Percentiles rank a stretch among this genome's conserved stretches.
Conservation (phyloP, 768 basidiomycete species). For the Nidularia pulvinata region DNA sequence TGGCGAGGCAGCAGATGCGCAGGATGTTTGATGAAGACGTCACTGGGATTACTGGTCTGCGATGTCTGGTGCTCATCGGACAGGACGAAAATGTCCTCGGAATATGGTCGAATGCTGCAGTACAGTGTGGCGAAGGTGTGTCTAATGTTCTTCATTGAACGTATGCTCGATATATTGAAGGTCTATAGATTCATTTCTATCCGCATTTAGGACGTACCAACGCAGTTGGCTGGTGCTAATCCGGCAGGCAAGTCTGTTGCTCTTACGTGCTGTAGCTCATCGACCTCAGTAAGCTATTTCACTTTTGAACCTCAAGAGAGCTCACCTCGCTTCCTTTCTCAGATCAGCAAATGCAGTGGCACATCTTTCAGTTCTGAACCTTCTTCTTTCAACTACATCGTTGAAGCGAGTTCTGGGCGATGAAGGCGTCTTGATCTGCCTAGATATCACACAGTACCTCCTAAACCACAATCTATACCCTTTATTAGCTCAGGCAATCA, state of each 20-base stretch:
- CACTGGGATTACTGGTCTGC: slow-evolving; percentile 51
- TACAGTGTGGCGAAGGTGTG: slow-evolving; percentile 24
- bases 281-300: slow-evolving; percentile 43
- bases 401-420: slow-evolving; percentile 22
- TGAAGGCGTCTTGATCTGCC: slow-evolving; percentile 24
- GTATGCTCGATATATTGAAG: neutral
- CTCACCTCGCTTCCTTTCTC: neutral
- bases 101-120: slow-evolving; percentile 41
- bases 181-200: slow-evolving; percentile 3
- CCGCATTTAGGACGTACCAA: slow-evolving; percentile 4
- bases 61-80: slow-evolving; percentile 67
- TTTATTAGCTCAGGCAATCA: slow-evolving; percentile 36
- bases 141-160: neutral
- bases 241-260: slow-evolving; percentile 39
- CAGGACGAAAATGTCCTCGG: slow-evolving; percentile 44
- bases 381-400: slow-evolving; percentile 34
- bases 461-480: slow-evolving; percentile 44
- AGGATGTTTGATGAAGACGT: slow-evolving; percentile 51
- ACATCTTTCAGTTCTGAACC: slow-evolving; percentile 52
- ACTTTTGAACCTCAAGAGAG: slow-evolving; percentile 1
- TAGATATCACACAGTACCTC: slow-evolving; percentile 41
- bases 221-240: slow-evolving; percentile 66
- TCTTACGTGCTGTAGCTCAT: slow-evolving; percentile 52
- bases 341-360: slow-evolving; percentile 46
- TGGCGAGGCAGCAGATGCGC: slow-evolving; percentile 43